Percentiles rank a stretch among this genome's conserved stretches.
Evolutionary conservation across 805 yeast species (phyloP).

Genomic region (Wickerhamiella vanderwaltii): DNA sequence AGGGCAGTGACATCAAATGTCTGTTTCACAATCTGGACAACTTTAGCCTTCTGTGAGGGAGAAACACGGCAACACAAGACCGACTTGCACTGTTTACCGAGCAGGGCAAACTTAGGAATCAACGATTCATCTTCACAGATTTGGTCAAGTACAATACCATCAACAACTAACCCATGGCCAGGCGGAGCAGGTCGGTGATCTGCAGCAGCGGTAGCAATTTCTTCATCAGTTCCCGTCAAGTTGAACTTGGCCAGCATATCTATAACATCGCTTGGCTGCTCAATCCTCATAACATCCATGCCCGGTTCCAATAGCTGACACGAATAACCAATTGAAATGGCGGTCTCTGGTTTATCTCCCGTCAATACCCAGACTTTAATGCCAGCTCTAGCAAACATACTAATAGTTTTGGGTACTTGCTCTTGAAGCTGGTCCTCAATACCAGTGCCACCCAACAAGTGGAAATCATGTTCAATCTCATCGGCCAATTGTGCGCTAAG

Average conservation of each 20-base stretch:
- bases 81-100: conserved; percentile 66
- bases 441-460: conserved; percentile 65
- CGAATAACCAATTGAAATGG: conserved; percentile 70
- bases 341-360: conserved; percentile 75
- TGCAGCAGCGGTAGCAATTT: conserved; percentile 38
- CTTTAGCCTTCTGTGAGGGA: conserved; percentile 92
- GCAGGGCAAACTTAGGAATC: conserved; percentile 39
- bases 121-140: not conserved
- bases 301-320: conserved; percentile 56
- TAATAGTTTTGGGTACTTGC: conserved; percentile 67
- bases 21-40: conserved; percentile 83
- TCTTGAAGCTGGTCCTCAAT: conserved; percentile 69
- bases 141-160: conserved; percentile 48
- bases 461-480: conserved; percentile 46
- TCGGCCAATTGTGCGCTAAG: conserved; percentile 42
- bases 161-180: conserved; percentile 50
- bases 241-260: conserved; percentile 39
- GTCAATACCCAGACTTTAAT: conserved; percentile 75
- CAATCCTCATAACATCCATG: conserved; percentile 45
- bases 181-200: conserved; percentile 57
- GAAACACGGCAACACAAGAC: conserved; percentile 93
- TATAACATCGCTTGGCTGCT: conserved; percentile 35
- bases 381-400: conserved; percentile 55
- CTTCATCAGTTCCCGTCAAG: conserved; percentile 27
- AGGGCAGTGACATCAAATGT: conserved; percentile 59